Evolutionary conservation across 2,329 filamentous ascomycete genomes (phyloP).

Genomic region (Paraconiothyrium brasiliense): DNA sequence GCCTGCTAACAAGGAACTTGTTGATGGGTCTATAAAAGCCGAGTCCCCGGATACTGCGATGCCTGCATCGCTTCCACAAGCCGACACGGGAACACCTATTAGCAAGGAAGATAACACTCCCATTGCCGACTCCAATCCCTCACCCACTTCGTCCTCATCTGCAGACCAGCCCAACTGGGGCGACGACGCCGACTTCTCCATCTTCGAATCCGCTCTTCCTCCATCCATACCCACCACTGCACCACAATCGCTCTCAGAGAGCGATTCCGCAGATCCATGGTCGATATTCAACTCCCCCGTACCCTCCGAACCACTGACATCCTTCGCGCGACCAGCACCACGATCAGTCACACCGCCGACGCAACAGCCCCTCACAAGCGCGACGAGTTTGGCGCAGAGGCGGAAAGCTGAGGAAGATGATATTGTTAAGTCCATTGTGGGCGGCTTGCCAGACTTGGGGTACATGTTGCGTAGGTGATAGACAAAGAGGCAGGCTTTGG

Average conservation of each 20-base stretch:
- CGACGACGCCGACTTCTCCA: slow-evolving; percentile 33
- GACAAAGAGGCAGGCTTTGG: background rate
- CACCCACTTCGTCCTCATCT: slow-evolving; percentile 14
- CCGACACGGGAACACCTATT: slow-evolving; percentile 7
- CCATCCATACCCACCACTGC: slow-evolving; percentile 9
- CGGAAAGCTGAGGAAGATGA: slow-evolving; percentile 43
- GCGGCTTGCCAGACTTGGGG: slow-evolving; percentile 40
- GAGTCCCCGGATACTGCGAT: background rate
- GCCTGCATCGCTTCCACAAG: background rate
- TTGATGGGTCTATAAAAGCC: too few species aligned
- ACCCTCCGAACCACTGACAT: slow-evolving; percentile 24
- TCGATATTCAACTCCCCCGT: slow-evolving; percentile 38
- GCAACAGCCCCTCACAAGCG: slow-evolving; percentile 35
- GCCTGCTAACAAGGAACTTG: background rate
- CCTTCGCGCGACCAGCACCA: slow-evolving; percentile 32
- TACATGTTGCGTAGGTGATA: slow-evolving; percentile 41
- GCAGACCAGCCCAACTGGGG: slow-evolving; percentile 8
- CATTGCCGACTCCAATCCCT: slow-evolving; percentile 22
- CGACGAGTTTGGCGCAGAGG: slow-evolving; percentile 35
- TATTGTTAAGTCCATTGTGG: slow-evolving; percentile 36
- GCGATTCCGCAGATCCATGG: slow-evolving; percentile 30
- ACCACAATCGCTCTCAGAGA: slow-evolving; percentile 11
- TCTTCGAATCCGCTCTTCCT: slow-evolving; percentile 41
- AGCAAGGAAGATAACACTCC: slow-evolving; percentile 16
- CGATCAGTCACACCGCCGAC: slow-evolving; percentile 27